These are phyloP conservation scores for Termitomyces titanicus DNA, from an alignment of 768 basidiomycete species.

Conservation along the genomic window DNA sequence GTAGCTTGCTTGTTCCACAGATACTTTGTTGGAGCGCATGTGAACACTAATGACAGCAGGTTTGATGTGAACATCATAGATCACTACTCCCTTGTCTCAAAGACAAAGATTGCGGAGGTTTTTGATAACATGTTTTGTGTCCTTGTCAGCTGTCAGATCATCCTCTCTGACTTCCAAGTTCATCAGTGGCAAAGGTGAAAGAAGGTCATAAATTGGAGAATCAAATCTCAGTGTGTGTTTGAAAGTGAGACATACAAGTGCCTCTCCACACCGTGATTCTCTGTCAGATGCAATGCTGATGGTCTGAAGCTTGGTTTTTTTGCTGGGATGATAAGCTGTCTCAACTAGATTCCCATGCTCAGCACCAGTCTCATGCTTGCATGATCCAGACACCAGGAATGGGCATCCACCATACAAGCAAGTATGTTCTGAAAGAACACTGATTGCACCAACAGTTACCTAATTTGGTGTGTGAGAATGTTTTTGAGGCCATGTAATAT, in stretches of 20 bases:
- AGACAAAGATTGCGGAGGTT: slow-evolving; percentile 25
- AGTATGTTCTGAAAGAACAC: background rate
- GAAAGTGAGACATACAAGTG: slow-evolving; percentile 22
- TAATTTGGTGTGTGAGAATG: slow-evolving; percentile 8
- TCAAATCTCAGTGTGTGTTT: slow-evolving; percentile 9
- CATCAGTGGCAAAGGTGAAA: slow-evolving; percentile 18
- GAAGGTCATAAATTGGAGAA: slow-evolving; percentile 18
- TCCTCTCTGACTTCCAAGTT: slow-evolving; percentile 28
- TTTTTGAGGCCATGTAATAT: background rate
- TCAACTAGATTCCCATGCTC: background rate
- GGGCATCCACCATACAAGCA: background rate
- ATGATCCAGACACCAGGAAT: background rate
- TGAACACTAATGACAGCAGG: slow-evolving; percentile 20
- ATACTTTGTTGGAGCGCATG: slow-evolving; percentile 12
- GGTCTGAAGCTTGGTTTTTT: background rate
- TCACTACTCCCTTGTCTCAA: slow-evolving; percentile 18
- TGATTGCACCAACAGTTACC: slow-evolving; percentile 11
- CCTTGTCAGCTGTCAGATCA: slow-evolving; percentile 31
- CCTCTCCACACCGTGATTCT: slow-evolving; percentile 22
- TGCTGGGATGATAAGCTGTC: background rate
- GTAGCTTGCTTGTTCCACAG: slow-evolving; percentile 9
- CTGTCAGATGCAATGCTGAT: slow-evolving; percentile 26
- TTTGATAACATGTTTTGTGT: slow-evolving; percentile 33
- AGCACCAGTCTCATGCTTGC: background rate
- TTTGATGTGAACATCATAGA: slow-evolving; percentile 23